Evolutionary conservation across 208 protist genomes (phyloP), one percentile per base, ranked within the genome.

Genomic region (Crithidia brevicula): DNA sequence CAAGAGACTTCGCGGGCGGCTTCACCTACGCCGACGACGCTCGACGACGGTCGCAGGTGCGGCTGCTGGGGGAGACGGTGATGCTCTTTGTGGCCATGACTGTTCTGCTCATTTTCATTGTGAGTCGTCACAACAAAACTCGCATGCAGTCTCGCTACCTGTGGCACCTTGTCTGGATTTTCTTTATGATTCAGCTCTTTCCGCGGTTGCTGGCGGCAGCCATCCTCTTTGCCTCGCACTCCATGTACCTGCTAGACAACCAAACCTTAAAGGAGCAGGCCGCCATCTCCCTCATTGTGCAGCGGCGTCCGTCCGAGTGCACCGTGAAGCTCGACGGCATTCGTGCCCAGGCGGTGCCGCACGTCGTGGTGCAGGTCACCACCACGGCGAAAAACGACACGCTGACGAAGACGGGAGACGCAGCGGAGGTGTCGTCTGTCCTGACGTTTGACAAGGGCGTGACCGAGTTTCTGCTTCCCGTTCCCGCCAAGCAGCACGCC

Each of bases 161-260:
- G 43, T 65, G 52, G 56, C 62, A 89, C 45, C 70, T 89, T 1
- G 13, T 92, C 3, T 54, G 70, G 56, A 90, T 94, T 46, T 91
- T 91, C 73, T 81, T 91, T 23, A 75, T 81, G 34, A 85, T 92
- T 57, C 81, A 94, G 57, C 46, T 92, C 15, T 90, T 92, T 67
- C 86, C 86, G 3, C 81, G 85, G 4, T 63, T 93, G 43, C 67
- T 95, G n/a, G 79, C 86, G 7, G 74, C 86, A 1, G 83, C 82
- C 1, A 77, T 92, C 52, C 64, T 95, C 31, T 95, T 88, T 49
- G 85, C 85, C 2, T 81, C 61, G 47, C 82, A 91, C 63, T 76
- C 86, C 10, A 74, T 67, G 40, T 81, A 87, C 43, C 54, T 87
- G 22, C 65, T 89, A 18, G 77, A 72, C 43, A 82, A 83, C 31